Percentiles rank a stretch among this genome's conserved stretches.
Conservation (phyloP, 805 yeast genomes). For the Metschnikowia similis region DNA sequence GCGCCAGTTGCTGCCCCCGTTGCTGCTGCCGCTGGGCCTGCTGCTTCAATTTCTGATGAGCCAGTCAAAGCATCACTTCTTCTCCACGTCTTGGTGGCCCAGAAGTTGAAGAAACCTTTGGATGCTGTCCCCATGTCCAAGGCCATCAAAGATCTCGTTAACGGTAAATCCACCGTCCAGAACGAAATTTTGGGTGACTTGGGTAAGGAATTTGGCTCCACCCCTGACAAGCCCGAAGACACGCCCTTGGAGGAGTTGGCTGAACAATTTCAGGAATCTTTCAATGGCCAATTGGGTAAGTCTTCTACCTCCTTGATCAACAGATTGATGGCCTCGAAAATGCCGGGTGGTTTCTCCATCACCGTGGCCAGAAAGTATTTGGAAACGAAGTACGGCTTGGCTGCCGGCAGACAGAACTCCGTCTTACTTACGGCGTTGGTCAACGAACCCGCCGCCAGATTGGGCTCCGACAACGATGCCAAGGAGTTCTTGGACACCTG, state of each 20-base stretch:
- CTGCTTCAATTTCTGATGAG: slow-evolving; percentile 78
- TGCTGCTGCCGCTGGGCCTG: slow-evolving; percentile 71
- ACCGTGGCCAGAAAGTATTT: slow-evolving; percentile 89
- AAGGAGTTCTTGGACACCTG: slow-evolving; percentile 78
- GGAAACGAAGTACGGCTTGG: slow-evolving; percentile 89
- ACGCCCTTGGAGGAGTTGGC: slow-evolving; percentile 95
- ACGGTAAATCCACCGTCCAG: slow-evolving; percentile 98
- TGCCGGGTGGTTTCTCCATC: slow-evolving; percentile 99
- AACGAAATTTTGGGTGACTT: slow-evolving; percentile 98
- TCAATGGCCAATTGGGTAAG: slow-evolving; percentile 86
- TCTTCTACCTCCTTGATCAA: slow-evolving; percentile 86
- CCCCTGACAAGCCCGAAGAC: slow-evolving; percentile 99
- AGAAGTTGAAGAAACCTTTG: slow-evolving; percentile 86
- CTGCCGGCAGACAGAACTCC: slow-evolving; percentile 90
- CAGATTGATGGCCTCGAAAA: slow-evolving; percentile 90
- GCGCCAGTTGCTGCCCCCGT: slow-evolving; percentile 66
- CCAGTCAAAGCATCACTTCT: slow-evolving; percentile 82
- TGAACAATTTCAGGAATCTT: slow-evolving; percentile 88
- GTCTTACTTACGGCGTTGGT: slow-evolving; percentile 79
- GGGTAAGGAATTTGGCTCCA: slow-evolving; percentile 96
- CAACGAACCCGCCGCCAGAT: slow-evolving; percentile 86
- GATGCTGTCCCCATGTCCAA: slow-evolving; percentile 84
- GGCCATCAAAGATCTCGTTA: slow-evolving; percentile 94
- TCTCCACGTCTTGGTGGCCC: slow-evolving; percentile 88
- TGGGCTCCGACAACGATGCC: slow-evolving; percentile 84